Conservation (phyloP, 2,329 filamentous ascomycete species). For the Colletotrichum aenigma region DNA sequence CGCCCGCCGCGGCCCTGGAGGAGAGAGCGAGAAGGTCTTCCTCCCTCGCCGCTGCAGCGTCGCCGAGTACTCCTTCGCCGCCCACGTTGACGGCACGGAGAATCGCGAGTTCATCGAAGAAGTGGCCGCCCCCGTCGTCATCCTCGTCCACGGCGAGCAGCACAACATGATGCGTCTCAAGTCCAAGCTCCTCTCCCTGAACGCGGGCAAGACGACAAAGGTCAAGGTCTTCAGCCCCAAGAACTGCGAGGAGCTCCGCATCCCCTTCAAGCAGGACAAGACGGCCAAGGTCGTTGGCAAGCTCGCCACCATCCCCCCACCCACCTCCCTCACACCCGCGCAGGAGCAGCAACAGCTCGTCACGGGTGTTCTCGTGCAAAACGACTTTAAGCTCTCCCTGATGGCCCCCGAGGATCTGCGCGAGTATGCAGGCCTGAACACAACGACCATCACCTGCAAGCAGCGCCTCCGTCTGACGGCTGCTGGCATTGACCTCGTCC, state of each 20-base stretch:
- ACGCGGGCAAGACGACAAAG: slow-evolving; percentile 78
- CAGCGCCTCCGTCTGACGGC: slow-evolving; percentile 88
- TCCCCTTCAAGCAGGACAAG: slow-evolving; percentile 95
- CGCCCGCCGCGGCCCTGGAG: slow-evolving; percentile 66
- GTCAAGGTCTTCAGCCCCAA: slow-evolving; percentile 92
- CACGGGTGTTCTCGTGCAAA: slow-evolving; percentile 91
- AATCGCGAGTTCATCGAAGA: slow-evolving; percentile 98
- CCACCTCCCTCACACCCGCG: slow-evolving; percentile 42
- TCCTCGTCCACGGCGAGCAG: slow-evolving; percentile 95
- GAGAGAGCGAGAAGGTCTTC: slow-evolving; percentile 84
- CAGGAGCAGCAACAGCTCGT: slow-evolving; percentile 60
- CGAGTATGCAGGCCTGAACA: slow-evolving; percentile 96
- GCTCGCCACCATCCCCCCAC: slow-evolving; percentile 80
- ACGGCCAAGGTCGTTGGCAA: slow-evolving; percentile 95
- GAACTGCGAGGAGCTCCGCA: slow-evolving; percentile 93
- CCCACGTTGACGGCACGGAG: slow-evolving; percentile 94
- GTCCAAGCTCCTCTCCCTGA: slow-evolving; percentile 91
- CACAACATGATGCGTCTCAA: slow-evolving; percentile 98
- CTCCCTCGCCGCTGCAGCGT: slow-evolving; percentile 92
- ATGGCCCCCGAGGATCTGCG: slow-evolving; percentile 97
- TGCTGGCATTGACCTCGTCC: slow-evolving; percentile 88
- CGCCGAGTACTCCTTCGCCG: slow-evolving; percentile 93
- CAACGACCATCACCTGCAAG: slow-evolving; percentile 91
- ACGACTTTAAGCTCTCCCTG: slow-evolving; percentile 94
- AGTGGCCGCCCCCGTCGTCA: slow-evolving; percentile 89